These are phyloP conservation scores for Peribolospora kevripleyi DNA, from an alignment of 768 basidiomycete species.

Conservation along the genomic window DNA sequence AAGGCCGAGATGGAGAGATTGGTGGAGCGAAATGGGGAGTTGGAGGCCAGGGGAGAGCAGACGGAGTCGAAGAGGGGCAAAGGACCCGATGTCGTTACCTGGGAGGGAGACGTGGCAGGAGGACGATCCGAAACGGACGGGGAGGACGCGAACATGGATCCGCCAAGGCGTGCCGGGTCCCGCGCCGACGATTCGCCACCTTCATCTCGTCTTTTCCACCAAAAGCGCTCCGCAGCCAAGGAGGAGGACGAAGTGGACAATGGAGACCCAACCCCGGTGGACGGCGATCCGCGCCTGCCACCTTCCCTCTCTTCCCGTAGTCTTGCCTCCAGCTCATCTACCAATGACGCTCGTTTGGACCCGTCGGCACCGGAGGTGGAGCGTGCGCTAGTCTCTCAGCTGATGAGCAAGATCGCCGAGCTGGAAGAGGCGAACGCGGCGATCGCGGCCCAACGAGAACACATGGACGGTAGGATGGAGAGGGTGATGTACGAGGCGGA, in stretches of 20 bases:
- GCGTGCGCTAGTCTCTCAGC: slow-evolving; percentile 8
- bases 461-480: slow-evolving; percentile 5
- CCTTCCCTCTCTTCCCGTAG: background rate
- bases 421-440: slow-evolving; percentile 8
- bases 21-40: slow-evolving; percentile 5
- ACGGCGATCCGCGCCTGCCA: too few relatives aligned
- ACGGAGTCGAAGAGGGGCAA: background rate
- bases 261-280: too few relatives aligned
- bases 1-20: slow-evolving; percentile 8
- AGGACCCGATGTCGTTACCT: background rate
- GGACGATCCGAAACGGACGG: background rate
- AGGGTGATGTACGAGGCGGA: background rate
- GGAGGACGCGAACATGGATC: background rate
- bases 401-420: slow-evolving; percentile 12
- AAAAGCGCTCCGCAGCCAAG: too few relatives aligned
- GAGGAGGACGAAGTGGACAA: too few relatives aligned
- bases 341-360: background rate
- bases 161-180: background rate
- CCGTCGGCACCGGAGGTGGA: slow-evolving; percentile 1
- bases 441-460: slow-evolving; percentile 5
- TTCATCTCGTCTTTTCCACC: background rate
- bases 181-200: background rate
- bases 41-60: background rate
- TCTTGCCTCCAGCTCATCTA: background rate
- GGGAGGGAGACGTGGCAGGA: background rate